Conservation (phyloP, 2,329 filamentous ascomycete species). For the Microdochium trichocladiopsis region DNA sequence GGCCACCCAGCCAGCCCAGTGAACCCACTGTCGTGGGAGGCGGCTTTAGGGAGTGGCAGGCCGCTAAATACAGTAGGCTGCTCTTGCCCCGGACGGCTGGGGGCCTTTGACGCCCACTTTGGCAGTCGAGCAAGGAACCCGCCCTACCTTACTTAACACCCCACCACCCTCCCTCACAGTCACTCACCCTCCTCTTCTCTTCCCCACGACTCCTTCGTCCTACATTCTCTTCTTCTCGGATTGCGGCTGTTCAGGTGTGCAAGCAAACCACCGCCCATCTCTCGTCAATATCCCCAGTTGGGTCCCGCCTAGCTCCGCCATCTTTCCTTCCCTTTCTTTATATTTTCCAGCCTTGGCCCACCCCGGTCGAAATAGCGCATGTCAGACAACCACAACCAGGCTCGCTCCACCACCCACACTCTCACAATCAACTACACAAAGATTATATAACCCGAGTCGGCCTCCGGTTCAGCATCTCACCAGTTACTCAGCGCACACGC, state of each 20-base stretch:
- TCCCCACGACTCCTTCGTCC: slow-evolving; percentile 53
- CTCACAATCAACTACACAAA: neutral
- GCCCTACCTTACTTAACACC: slow-evolving; percentile 46
- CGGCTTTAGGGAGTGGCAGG: neutral
- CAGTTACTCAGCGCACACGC: slow-evolving; percentile 1
- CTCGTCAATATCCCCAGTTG: slow-evolving; percentile 35
- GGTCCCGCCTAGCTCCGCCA: slow-evolving; percentile 46
- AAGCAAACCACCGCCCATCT: slow-evolving; percentile 30
- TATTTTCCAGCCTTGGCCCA: slow-evolving; percentile 28
- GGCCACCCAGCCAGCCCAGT: too few species aligned
- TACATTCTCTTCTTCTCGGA: slow-evolving; percentile 49
- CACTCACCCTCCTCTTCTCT: slow-evolving; percentile 37
- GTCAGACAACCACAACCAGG: slow-evolving; percentile 6
- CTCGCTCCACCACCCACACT: neutral
- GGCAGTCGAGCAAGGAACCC: too few species aligned
- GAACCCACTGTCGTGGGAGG: neutral
- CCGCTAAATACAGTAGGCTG: neutral
- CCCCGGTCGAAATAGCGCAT: slow-evolving; percentile 14
- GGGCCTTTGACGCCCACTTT: too few species aligned
- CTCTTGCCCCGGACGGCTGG: neutral
- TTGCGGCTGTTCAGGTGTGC: slow-evolving; percentile 52
- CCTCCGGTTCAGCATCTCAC: slow-evolving; percentile 1
- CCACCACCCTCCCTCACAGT: slow-evolving; percentile 39
- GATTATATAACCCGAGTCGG: neutral
- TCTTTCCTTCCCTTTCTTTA: slow-evolving; percentile 34